These are phyloP conservation scores for Pulveroboletus ridleyi DNA, from an alignment of 1,284 basidiomycete genomes.

Conservation along the genomic window DNA sequence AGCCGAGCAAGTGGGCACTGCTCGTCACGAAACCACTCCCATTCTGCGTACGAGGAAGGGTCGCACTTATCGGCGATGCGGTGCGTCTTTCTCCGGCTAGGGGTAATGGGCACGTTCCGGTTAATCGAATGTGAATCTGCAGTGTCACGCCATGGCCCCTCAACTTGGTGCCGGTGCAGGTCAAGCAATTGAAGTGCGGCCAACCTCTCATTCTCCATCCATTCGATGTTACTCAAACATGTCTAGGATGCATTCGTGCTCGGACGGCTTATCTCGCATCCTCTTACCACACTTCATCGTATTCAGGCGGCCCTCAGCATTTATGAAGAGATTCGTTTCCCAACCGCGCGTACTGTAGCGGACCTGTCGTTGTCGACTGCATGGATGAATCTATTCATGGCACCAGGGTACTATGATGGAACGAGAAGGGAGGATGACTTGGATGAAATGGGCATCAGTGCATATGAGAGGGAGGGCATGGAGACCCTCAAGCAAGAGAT, in stretches of 20 bases:
- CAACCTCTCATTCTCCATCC: not conserved
- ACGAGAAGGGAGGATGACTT: slow-evolving; percentile 15
- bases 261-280: slow-evolving; percentile 40
- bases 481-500: slow-evolving; percentile 21
- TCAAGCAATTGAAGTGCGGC: slow-evolving; percentile 39
- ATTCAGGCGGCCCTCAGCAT: slow-evolving; percentile 33
- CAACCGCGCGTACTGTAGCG: slow-evolving; percentile 23
- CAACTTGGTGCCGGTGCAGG: slow-evolving; percentile 37
- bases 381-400: slow-evolving; percentile 20
- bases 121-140: not conserved
- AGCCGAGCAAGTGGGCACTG: slow-evolving; percentile 38
- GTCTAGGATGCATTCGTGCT: slow-evolving; percentile 44
- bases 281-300: slow-evolving; percentile 25
- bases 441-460: slow-evolving; percentile 22
- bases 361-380: slow-evolving; percentile 20
- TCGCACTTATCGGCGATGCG: slow-evolving; percentile 45
- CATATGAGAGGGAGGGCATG: slow-evolving; percentile 24
- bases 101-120: too few species aligned
- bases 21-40: slow-evolving; percentile 41
- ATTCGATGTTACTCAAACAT: not conserved
- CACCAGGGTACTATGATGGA: slow-evolving; percentile 32
- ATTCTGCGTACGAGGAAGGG: slow-evolving; percentile 36
- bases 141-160: slow-evolving; percentile 42
- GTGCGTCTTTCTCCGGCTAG: slow-evolving; percentile 22
- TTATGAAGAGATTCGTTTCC: slow-evolving; percentile 39